Base-by-base conservation (phyloP, 352 stramenopile species). In the Phytophthora crassamura region DNA sequence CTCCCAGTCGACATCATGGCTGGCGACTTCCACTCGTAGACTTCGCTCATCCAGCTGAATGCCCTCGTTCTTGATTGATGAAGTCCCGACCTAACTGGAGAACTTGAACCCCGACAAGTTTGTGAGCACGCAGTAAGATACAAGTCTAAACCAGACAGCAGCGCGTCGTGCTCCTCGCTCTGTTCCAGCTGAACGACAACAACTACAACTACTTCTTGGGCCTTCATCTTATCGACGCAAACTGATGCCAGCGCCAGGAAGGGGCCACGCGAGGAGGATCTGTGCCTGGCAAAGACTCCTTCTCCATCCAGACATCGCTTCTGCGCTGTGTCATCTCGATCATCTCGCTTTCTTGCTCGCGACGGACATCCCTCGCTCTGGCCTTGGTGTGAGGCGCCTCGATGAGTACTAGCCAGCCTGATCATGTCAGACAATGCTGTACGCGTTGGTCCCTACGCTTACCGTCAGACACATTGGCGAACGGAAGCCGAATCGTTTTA, bases 281-380 rank as follows among this genome's bases (percentile, higher is more conserved):
- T n/a, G n/a, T n/a, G n/a, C n/a, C n/a, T 70, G 54, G 55, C 47
- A 61, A 22, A 55, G 61, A 45, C 50, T 62, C 6, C 42, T 78
- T 5, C 59, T 64, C 2, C 45, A 33, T 20, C 51, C 65, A 5
- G 67, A 84, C 18, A 75, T 86, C 3, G 43, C 64, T 49, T 78
- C 72, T 68, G 45, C 72, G 73, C 2, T 77, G 63, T 22, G 10
- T 84, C 0, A 50, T 86, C 41, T 80, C 71, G 0, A n/a, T 82
- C 1, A 18, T 86, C 1, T 69, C 61, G 1, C 18, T 89, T 20
- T 74, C 4, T 54, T 89, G 9, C 57, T 79, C 2, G 39, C 65
- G 34, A 80, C 78, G 4, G 80, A 89, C 16, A 86, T 88, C 20
- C 78, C 76, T 18, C 76, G 80, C 14, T 76, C 80, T 0, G 78